Conservation (phyloP, 176 grass and related monocot species). For the Phoenix dactylifera region DNA sequence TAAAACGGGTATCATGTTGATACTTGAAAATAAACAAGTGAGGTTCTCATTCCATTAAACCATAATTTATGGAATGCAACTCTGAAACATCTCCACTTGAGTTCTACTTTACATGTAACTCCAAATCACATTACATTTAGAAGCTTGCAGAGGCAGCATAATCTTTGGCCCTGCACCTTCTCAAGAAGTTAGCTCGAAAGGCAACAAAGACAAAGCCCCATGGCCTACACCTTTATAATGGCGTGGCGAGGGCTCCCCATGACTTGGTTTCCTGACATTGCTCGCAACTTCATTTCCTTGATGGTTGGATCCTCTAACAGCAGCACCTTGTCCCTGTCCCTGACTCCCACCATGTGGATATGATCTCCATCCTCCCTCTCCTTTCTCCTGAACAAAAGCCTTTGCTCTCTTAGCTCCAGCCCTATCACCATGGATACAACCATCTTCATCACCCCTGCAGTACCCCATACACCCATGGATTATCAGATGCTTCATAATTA, state of each 20-base stretch:
- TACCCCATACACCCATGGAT: background rate
- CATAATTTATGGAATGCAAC: too few relatives aligned
- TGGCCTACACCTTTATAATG: constrained; percentile 29
- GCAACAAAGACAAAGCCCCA: too few relatives aligned
- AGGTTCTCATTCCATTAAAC: too few relatives aligned
- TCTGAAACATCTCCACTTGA: too few relatives aligned
- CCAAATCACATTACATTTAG: too few relatives aligned
- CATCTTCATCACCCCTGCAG: constrained; percentile 3
- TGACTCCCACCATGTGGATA: constrained; percentile 72
- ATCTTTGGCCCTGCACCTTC: too few relatives aligned
- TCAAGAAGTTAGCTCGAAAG: too few relatives aligned
- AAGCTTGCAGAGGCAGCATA: too few relatives aligned
- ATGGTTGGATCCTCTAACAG: constrained; percentile 67
- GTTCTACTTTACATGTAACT: too few relatives aligned
- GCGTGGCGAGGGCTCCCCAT: constrained; percentile 15
- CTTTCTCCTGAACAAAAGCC: constrained; percentile 14
- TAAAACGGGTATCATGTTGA: too few relatives aligned
- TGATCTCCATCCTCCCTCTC: constrained; percentile 8
- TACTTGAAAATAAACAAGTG: too few relatives aligned
- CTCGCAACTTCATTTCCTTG: constrained; percentile 63
- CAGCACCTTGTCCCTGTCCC: constrained; percentile 71
- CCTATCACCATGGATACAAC: constrained; percentile 1
- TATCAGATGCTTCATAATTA: too few relatives aligned
- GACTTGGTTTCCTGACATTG: constrained; percentile 2
- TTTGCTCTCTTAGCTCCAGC: constrained; percentile 2